Conservation (phyloP, 148 eudicot species). For the Tetragonia tetragonoides region DNA sequence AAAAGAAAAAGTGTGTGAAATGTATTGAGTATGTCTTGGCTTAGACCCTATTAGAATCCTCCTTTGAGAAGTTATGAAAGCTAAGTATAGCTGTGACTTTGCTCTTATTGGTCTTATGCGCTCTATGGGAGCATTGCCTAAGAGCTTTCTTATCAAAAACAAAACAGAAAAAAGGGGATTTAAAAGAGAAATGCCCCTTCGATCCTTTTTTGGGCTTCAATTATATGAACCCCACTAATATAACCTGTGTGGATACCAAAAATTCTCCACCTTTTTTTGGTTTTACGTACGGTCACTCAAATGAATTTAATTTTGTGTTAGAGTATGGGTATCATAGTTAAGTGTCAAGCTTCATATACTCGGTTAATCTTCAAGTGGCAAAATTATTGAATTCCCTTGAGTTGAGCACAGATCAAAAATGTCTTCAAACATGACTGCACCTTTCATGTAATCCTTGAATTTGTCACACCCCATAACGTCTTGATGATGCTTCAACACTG, state of each 20-base stretch:
- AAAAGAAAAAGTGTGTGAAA: background rate
- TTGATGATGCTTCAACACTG: conserved; percentile 27
- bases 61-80: conserved; percentile 5
- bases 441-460: conserved; percentile 40
- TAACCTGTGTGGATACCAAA: conserved; percentile 35
- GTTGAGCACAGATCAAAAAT: conserved; percentile 38
- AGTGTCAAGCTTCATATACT: conserved; percentile 1
- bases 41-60: conserved; percentile 16
- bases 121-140: conserved; percentile 40
- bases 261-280: conserved; percentile 32
- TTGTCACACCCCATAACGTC: conserved; percentile 28
- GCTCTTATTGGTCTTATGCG: conserved; percentile 29
- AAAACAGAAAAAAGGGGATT: background rate
- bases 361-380: conserved; percentile 29
- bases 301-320: conserved; percentile 16
- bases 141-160: conserved; percentile 20
- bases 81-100: conserved; percentile 8
- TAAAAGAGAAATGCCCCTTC: conserved; percentile 18
- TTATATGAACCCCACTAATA: conserved; percentile 28
- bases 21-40: conserved; percentile 15
- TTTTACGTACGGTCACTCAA: background rate
- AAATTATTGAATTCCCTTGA: conserved; percentile 25
- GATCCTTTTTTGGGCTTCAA: conserved; percentile 22
- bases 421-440: conserved; percentile 36
- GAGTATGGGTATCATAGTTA: background rate